Percentiles rank a stretch among this genome's conserved stretches.
These are phyloP conservation scores for Collybiopsis confluens DNA, from an alignment of 768 basidiomycete genomes.

Conservation along the genomic window DNA sequence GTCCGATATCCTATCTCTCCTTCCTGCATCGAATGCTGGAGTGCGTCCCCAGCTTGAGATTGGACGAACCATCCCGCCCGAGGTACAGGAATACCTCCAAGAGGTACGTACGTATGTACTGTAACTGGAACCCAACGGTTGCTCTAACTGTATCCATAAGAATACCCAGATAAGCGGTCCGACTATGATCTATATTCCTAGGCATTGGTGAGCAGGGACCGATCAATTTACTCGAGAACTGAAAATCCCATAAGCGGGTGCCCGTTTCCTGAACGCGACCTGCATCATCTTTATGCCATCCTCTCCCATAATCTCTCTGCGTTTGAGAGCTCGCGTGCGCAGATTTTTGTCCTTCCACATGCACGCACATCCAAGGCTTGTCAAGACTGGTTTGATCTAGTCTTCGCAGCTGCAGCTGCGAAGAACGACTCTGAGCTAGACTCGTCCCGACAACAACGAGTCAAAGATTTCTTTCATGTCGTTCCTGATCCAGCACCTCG, in stretches of 20 bases:
- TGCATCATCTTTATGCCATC: background rate
- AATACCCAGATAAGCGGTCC: background rate
- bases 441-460: background rate
- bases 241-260: background rate
- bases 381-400: background rate
- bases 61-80: background rate
- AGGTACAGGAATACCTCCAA: background rate
- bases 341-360: background rate
- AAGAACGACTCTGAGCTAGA: too few species aligned
- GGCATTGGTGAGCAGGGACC: background rate
- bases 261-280: background rate
- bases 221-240: background rate
- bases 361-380: background rate
- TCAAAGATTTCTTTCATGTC: background rate
- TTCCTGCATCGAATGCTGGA: background rate
- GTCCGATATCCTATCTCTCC: background rate
- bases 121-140: too few species aligned
- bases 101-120: background rate
- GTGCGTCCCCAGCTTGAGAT: background rate
- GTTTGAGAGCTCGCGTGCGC: background rate
- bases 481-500: background rate
- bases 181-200: background rate
- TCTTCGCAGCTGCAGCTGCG: background rate
- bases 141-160: background rate
- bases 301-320: background rate